Conservation (phyloP, 1,284 basidiomycete species). For the Coniferiporia sulphurascens region DNA sequence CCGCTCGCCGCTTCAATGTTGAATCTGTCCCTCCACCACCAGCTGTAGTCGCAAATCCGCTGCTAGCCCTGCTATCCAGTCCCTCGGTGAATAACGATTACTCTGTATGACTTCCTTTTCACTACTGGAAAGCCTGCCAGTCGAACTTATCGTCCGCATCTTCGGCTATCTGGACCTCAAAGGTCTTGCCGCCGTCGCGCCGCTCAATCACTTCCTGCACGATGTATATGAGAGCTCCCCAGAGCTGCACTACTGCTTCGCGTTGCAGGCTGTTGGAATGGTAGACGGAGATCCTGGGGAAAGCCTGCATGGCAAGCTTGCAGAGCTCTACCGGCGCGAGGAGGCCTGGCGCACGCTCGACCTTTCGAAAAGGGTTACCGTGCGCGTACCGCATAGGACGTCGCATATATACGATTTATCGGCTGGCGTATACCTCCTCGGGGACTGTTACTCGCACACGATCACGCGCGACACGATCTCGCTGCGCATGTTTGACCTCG, state of each 20-base stretch:
- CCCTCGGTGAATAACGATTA: too few relatives aligned
- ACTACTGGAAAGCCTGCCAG: slow-evolving; percentile 1
- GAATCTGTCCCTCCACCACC: too few relatives aligned
- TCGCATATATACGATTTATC: slow-evolving; percentile 18
- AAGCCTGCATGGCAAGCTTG: slow-evolving; percentile 2
- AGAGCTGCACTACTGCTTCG: slow-evolving; percentile 7
- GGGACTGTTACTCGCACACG: slow-evolving; percentile 5
- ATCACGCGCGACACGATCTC: slow-evolving; percentile 7
- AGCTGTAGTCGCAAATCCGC: too few relatives aligned
- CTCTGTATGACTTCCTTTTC: too few relatives aligned
- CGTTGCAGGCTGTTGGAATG: slow-evolving; percentile 7
- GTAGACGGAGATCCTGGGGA: not conserved
- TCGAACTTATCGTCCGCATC: slow-evolving; percentile 7
- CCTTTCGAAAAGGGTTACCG: slow-evolving; percentile 3
- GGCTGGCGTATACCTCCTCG: slow-evolving; percentile 14
- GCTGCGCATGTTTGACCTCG: slow-evolving; percentile 10
- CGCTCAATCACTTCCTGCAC: slow-evolving; percentile 4
- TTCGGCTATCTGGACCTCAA: slow-evolving; percentile 7
- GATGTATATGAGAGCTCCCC: not conserved
- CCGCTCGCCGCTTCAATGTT: too few relatives aligned
- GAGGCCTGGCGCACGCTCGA: slow-evolving; percentile 8
- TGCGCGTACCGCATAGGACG: slow-evolving; percentile 9
- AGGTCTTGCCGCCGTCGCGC: slow-evolving; percentile 4
- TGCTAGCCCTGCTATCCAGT: too few relatives aligned
- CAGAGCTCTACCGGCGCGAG: slow-evolving; percentile 4